phyloP scores from a whole-genome alignment of 2,329 filamentous ascomycete species.

The Microsporum canis region DNA sequence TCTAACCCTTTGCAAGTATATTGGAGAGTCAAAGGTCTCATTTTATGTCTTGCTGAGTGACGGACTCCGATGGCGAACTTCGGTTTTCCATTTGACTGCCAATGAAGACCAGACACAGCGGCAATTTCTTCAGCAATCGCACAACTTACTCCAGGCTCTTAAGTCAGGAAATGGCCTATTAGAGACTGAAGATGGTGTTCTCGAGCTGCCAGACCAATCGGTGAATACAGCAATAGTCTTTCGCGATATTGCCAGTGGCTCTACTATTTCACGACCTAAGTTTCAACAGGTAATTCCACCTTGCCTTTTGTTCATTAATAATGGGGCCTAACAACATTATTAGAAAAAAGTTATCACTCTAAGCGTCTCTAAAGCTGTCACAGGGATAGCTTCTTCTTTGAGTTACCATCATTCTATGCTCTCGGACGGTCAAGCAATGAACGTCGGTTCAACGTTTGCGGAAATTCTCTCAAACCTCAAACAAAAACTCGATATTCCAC shows the following conservation, averaged over 20 bases:
- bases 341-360: not conserved
- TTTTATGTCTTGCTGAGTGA: slow-evolving; percentile 6
- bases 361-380: no score
- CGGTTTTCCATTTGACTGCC: slow-evolving; percentile 1
- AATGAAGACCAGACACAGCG: slow-evolving; percentile 1
- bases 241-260: not conserved
- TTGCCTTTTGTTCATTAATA: not conserved
- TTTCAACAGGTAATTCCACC: not conserved
- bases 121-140: slow-evolving; percentile 5
- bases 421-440: not conserved
- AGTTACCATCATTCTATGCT: slow-evolving; percentile 5
- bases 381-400: not conserved
- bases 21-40: slow-evolving; percentile 4
- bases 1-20: slow-evolving; percentile 26
- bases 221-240: not conserved
- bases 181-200: no score
- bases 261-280: not conserved
- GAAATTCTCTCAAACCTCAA: not conserved
- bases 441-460: not conserved
- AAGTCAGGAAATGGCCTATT: not conserved
- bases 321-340: not conserved
- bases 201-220: not conserved
- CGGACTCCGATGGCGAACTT: not conserved
- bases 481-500: not conserved
- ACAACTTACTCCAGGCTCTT: not conserved